Evolutionary conservation across 495 filamentous ascomycete species (phyloP), one percentile per base, ranked within the genome.

Genomic region (Podospora australis): DNA sequence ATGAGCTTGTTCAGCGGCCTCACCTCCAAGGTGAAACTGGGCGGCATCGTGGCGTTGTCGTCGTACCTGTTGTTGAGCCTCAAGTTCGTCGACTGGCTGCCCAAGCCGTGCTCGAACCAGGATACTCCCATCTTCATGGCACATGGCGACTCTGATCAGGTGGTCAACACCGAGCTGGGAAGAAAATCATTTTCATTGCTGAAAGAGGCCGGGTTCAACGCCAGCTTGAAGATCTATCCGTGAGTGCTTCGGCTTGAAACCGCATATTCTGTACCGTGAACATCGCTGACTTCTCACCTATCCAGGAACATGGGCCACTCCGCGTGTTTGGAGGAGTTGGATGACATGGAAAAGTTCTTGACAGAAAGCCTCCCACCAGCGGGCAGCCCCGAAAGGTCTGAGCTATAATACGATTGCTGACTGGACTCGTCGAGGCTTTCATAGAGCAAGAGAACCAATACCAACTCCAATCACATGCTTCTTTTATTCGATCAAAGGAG

Each of bases 41-140:
- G 82, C 9, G 91, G 91, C 51, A 85, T 98, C 44, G 83, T 96
- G 53, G 88, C 82, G 8, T 73, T 98, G 38, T 91, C 86, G 8
- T 83, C 78, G 50, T 98, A 95, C 59, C 67, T 96, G 56, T 71
- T 89, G 8, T 69, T 96, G 39, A 80, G 80, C 55, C 70, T 78
- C 43, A 90, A 87, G 56, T 70, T 95, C 56, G 70, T 78, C 60
- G 76, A 78, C 30, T 75, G 84, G 42, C 67, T 84, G 21, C 76
- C 86, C 0, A 71, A 74, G 47, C 78, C 81, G 17, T 78, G 73
- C 52, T 67, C 78, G 46, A 96, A 95, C 65, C 80, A 84, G 66
- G 69, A 83, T 3, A 96, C 89, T 2, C 84, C 84, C 1, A 82
- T 96, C 42, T 94, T 94, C 66, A 80, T 95, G 77, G 90, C 79